Percentiles rank a stretch among this genome's conserved stretches.
Conservation (phyloP, 2,329 filamentous ascomycete species). For the Chalaropsis thielavioides region DNA sequence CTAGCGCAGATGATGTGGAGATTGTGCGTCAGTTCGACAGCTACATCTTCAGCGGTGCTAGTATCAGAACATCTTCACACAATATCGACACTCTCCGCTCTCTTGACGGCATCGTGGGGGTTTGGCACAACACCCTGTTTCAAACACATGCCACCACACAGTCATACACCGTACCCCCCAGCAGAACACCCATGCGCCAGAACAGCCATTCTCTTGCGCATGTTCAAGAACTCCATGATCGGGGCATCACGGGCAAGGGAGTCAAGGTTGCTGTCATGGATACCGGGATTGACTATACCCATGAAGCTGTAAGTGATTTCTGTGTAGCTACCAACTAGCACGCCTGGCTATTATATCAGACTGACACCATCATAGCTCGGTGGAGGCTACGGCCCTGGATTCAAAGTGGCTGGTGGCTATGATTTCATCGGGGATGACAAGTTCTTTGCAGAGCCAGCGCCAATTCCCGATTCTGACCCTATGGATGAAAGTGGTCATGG, state of each 20-base stretch:
- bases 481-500: conserved; percentile 23
- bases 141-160: background rate
- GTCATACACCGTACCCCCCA: conserved; percentile 7
- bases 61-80: conserved; percentile 24
- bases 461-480: conserved; percentile 5
- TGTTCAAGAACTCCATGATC: conserved; percentile 27
- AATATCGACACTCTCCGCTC: conserved; percentile 25
- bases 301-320: conserved; percentile 19
- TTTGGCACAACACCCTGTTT: conserved; percentile 22
- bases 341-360: background rate
- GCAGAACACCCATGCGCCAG: conserved; percentile 21
- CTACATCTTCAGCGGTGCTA: conserved; percentile 26
- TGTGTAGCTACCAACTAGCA: too few species aligned
- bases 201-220: conserved; percentile 28
- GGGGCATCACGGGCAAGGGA: conserved; percentile 28
- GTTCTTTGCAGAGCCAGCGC: background rate
- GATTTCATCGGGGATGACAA: conserved; percentile 25
- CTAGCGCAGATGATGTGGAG: background rate
- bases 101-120: conserved; percentile 26
- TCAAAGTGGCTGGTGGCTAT: conserved; percentile 28
- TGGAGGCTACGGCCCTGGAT: conserved; percentile 27
- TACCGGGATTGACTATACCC: conserved; percentile 29
- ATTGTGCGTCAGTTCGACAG: conserved; percentile 13
- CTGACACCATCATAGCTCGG: conserved; percentile 23
- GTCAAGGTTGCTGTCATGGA: conserved; percentile 29